These are phyloP conservation scores for Exophiala sp. DNA, from an alignment of 2,329 filamentous ascomycete genomes.

Conservation along the genomic window DNA sequence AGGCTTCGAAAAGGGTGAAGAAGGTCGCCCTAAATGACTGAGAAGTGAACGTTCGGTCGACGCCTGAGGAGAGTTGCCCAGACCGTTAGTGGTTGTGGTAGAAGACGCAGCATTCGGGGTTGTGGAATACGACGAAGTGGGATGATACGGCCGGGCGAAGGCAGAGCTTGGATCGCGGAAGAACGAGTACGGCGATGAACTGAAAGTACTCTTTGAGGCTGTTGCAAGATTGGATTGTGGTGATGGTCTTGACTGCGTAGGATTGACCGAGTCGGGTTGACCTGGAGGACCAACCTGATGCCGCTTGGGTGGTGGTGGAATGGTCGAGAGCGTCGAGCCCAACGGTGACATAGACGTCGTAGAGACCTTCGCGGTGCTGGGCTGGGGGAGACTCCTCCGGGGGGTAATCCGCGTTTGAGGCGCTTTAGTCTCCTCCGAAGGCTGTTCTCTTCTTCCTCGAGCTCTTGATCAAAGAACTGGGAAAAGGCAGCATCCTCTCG, in stretches of 20 bases:
- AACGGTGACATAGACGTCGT: slow-evolving; percentile 27
- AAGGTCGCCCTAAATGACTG: slow-evolving; percentile 10
- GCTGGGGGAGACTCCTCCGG: slow-evolving; percentile 23
- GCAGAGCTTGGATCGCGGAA: slow-evolving; percentile 14
- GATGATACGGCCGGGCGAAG: slow-evolving; percentile 18
- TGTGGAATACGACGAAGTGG: slow-evolving; percentile 15
- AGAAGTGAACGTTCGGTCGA: slow-evolving; percentile 12
- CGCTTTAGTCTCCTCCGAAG: slow-evolving; percentile 27
- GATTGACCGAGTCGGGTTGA: slow-evolving; percentile 21
- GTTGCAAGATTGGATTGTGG: slow-evolving; percentile 11
- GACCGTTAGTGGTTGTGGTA: slow-evolving; percentile 8
- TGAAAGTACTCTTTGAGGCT: slow-evolving; percentile 6
- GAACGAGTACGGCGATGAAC: slow-evolving; percentile 19
- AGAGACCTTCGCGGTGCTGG: slow-evolving; percentile 12
- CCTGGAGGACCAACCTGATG: slow-evolving; percentile 28
- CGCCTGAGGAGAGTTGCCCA: slow-evolving; percentile 6
- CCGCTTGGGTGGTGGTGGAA: slow-evolving; percentile 28
- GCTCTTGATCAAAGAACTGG: slow-evolving; percentile 25
- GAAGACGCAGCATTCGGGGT: slow-evolving; percentile 11
- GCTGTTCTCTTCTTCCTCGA: slow-evolving; percentile 27
- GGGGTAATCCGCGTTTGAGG: slow-evolving; percentile 27
- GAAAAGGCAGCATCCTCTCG: slow-evolving; percentile 26
- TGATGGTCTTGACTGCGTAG: slow-evolving; percentile 18
- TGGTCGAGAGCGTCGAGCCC: slow-evolving; percentile 22
- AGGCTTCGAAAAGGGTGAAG: slow-evolving; percentile 16